These are phyloP conservation scores for Penicillium crystallinum DNA, from an alignment of 495 filamentous ascomycete species.

Conservation along the genomic window DNA sequence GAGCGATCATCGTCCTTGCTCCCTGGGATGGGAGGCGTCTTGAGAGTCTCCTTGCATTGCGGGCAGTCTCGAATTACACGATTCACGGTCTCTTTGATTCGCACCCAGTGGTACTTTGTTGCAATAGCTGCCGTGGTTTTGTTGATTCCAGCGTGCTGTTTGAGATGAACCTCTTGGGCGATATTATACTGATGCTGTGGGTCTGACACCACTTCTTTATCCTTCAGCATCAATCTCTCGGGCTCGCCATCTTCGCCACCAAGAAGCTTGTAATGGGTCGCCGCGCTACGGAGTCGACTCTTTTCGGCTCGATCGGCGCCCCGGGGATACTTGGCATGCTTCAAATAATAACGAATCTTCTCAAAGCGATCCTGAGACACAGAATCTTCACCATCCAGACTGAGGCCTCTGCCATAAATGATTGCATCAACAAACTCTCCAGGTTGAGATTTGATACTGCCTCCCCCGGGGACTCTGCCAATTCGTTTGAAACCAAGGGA, in stretches of 20 bases:
- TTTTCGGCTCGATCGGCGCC: constrained; percentile 95
- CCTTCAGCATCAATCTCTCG: constrained; percentile 90
- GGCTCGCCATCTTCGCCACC: constrained; percentile 43
- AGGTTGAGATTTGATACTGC: constrained; percentile 75
- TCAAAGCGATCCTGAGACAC: constrained; percentile 96
- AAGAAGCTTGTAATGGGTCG: constrained; percentile 87
- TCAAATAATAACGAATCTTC: constrained; percentile 96
- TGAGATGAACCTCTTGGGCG: constrained; percentile 65
- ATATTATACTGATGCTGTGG: constrained; percentile 90
- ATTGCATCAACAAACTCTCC: constrained; percentile 87
- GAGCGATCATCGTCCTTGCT: constrained; percentile 25
- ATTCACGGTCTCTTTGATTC: constrained; percentile 96
- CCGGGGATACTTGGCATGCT: constrained; percentile 86
- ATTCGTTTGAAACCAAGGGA: constrained; percentile 97
- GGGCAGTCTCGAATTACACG: constrained; percentile 88
- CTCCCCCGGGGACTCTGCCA: constrained; percentile 82
- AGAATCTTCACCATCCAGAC: constrained; percentile 72
- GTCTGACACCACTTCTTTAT: constrained; percentile 94
- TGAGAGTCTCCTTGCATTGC: constrained; percentile 80
- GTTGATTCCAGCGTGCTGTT: constrained; percentile 92
- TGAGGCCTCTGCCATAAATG: constrained; percentile 89
- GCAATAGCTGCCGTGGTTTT: constrained; percentile 95
- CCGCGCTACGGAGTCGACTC: constrained; percentile 83
- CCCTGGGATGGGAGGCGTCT: constrained; percentile 40
- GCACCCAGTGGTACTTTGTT: constrained; percentile 94